Evolutionary conservation across 1,284 basidiomycete species (phyloP).

Genomic region (Porodaedalea pini): DNA sequence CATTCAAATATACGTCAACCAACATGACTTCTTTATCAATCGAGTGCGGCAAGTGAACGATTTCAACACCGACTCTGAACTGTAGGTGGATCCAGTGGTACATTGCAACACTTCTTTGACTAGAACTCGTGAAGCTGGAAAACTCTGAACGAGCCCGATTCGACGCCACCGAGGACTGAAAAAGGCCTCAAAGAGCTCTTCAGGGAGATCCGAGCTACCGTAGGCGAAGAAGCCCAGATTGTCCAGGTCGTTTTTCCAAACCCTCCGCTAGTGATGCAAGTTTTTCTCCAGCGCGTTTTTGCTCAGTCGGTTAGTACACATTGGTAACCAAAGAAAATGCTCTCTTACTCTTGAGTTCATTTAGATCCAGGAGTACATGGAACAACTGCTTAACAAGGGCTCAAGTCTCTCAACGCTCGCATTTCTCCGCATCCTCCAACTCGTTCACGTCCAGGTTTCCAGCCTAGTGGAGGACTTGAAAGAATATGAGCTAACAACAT

Average conservation of each 20-base stretch:
- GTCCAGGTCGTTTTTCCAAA: slow-evolving; percentile 99
- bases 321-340: slow-evolving; percentile 17
- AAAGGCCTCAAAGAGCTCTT: slow-evolving; percentile 80
- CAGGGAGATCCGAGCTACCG: slow-evolving; percentile 84
- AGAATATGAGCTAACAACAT: slow-evolving; percentile 79
- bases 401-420: slow-evolving; percentile 80
- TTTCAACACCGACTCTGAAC: slow-evolving; percentile 46
- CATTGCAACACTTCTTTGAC: background rate
- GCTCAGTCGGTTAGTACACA: slow-evolving; percentile 94
- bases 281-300: slow-evolving; percentile 96
- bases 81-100: slow-evolving; percentile 47
- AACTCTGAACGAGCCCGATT: slow-evolving; percentile 74
- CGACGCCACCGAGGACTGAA: slow-evolving; percentile 76
- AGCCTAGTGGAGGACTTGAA: slow-evolving; percentile 90
- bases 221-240: slow-evolving; percentile 95
- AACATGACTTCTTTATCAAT: slow-evolving; percentile 99
- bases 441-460: slow-evolving; percentile 81
- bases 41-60: slow-evolving; percentile 63
- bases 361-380: slow-evolving; percentile 95
- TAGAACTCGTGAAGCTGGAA: slow-evolving; percentile 65
- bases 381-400: slow-evolving; percentile 76
- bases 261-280: slow-evolving; percentile 97
- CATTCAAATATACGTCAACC: slow-evolving; percentile 98
- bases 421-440: slow-evolving; percentile 87
- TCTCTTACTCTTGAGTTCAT: background rate